Evolutionary conservation across 805 yeast genomes (phyloP), one percentile per base, ranked within the genome.

Genomic region (Zygosaccharomyces bisporus): DNA sequence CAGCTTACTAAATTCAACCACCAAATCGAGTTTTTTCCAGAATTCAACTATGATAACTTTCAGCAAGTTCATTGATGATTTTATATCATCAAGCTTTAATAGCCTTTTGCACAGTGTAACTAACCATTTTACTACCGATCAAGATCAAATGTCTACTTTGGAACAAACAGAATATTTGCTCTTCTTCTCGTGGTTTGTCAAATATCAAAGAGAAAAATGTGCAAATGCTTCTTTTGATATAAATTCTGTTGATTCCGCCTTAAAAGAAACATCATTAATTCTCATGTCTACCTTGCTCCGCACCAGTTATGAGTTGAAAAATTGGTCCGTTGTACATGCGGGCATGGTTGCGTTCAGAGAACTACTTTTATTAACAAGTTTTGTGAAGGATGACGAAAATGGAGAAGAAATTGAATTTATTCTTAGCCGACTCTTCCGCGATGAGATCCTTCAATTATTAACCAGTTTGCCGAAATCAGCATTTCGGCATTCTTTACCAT

Each of bases 61-160:
- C 21, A 60, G 64, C 4, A 46, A 52, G 3, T 83, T 84, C 56
- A 74, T 79, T 14, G 59, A 72, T 12, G 77, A 79, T 45, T 83
- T 89, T 52, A 64, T 79, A 4, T 89, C 86, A 45, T 83, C 87
- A 24, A 80, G 89, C 12, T 87, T 86, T 64, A 86, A 86, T 54
- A 79, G 79, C 13, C 63, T 89, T 20, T 68, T 86, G 39, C 69
- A 63, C 37, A 69, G 77, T 21, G 66, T 83, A 9, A 72, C 85
- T 7, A 69, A 66, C 55, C 64, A 69, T 47, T 60, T 75, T 36
- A 68, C 76, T 14, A 63, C 72, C 7, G 75, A 72, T 30, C 60
- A 61, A 19, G 67, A 62, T 14, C 62, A 63, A 40, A 46, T 60
- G 62, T 57, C 49, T 42, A 61, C 51, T 4, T 38, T 65, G 4